Percentiles rank a stretch among this genome's conserved stretches.
Conservation (phyloP, 768 basidiomycete species). For the Serendipita sp. region DNA sequence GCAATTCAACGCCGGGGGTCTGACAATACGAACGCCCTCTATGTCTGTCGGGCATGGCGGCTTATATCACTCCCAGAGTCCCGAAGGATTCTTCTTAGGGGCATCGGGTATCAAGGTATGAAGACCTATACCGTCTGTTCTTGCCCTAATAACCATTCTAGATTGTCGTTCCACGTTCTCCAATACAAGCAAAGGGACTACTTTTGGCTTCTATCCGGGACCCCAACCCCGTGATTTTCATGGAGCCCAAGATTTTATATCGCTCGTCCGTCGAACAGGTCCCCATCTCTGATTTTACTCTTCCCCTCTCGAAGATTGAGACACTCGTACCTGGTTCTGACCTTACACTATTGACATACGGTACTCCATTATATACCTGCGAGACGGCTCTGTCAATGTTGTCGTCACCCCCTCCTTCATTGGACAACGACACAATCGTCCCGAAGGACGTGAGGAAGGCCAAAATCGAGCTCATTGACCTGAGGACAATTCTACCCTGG, state of each 20-base stretch:
- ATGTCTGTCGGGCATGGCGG: constrained; percentile 90
- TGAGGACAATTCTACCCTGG: constrained; percentile 81
- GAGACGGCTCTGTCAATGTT: constrained; percentile 70
- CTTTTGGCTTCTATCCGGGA: constrained; percentile 77
- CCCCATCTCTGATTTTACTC: constrained; percentile 66
- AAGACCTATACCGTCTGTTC: neutral
- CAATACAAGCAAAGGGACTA: constrained; percentile 90
- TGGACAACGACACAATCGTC: constrained; percentile 37
- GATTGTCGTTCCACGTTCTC: constrained; percentile 86
- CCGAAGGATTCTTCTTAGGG: constrained; percentile 88
- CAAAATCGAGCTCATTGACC: constrained; percentile 76
- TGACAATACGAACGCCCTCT: constrained; percentile 72
- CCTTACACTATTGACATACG: constrained; percentile 82
- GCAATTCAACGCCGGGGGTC: constrained; percentile 59
- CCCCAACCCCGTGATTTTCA: constrained; percentile 85
- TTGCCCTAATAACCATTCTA: constrained; percentile 7
- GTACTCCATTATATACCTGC: constrained; percentile 85
- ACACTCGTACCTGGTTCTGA: constrained; percentile 58
- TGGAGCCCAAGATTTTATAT: constrained; percentile 91
- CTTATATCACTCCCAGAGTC: constrained; percentile 87
- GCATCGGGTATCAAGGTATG: constrained; percentile 73
- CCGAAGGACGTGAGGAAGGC: constrained; percentile 50
- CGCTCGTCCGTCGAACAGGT: constrained; percentile 89
- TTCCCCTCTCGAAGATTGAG: constrained; percentile 77
- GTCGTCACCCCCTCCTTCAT: constrained; percentile 41